Evolutionary conservation across 2,329 filamentous ascomycete genomes (phyloP).

Genomic region (Neurospora crassa): DNA sequence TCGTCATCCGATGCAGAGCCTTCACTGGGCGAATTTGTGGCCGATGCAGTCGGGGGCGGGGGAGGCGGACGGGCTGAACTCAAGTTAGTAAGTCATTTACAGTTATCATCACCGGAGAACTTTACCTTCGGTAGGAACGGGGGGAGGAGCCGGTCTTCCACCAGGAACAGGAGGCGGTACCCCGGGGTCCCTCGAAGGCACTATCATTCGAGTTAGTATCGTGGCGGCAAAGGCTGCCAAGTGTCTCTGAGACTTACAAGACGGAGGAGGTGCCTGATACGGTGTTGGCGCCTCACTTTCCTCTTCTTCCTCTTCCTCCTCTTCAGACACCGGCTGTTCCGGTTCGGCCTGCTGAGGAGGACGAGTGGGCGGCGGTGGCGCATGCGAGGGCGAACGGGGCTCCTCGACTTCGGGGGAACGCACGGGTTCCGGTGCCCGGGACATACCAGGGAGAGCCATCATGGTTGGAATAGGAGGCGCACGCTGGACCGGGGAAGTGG

Average conservation of each 20-base stretch:
- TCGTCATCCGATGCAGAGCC: constrained; percentile 89
- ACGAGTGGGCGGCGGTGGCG: not conserved
- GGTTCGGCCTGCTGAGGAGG: constrained; percentile 33
- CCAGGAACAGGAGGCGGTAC: constrained; percentile 37
- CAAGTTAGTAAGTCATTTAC: constrained; percentile 18
- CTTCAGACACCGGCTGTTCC: constrained; percentile 34
- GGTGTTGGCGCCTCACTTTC: constrained; percentile 23
- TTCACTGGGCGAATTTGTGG: constrained; percentile 55
- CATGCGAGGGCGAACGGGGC: not conserved
- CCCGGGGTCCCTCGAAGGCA: constrained; percentile 20
- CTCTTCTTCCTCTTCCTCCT: constrained; percentile 26
- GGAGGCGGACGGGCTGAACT: constrained; percentile 53
- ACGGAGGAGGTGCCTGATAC: constrained; percentile 19
- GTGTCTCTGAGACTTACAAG: constrained; percentile 19
- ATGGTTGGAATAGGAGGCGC: constrained; percentile 48
- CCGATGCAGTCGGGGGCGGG: constrained; percentile 37
- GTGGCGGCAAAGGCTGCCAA: not conserved
- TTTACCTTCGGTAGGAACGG: constrained; percentile 53
- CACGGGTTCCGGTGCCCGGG: constrained; percentile 36
- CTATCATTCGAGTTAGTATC: constrained; percentile 16
- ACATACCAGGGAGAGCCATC: constrained; percentile 66
- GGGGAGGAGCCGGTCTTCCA: constrained; percentile 45
- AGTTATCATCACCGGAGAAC: not conserved
- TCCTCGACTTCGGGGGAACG: not conserved
- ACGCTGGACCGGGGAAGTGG: constrained; percentile 31